Conservation (phyloP, 257 asterid species). For the Forsythia suspensa region DNA sequence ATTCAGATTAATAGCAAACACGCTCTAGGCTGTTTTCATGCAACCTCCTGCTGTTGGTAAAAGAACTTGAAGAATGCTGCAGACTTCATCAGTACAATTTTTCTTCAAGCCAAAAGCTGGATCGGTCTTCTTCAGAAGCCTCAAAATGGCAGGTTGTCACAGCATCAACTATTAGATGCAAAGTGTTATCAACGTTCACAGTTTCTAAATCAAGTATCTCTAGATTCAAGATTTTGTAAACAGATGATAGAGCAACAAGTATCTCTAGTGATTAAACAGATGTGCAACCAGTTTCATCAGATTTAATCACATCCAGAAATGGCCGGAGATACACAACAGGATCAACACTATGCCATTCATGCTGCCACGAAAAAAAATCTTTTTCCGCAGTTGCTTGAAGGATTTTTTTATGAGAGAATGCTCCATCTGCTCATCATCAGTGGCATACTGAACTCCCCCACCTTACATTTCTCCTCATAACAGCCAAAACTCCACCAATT, state of each 20-base stretch:
- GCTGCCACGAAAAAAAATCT: slow-evolving; percentile 75
- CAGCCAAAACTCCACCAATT: slow-evolving; percentile 96
- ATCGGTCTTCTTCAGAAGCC: slow-evolving; percentile 99
- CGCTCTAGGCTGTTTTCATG: slow-evolving; percentile 86
- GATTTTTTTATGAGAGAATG: slow-evolving; percentile 79
- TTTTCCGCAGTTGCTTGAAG: slow-evolving; percentile 78
- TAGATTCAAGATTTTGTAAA: slow-evolving; percentile 77
- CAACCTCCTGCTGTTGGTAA: too few relatives aligned
- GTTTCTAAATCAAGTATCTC: slow-evolving; percentile 69
- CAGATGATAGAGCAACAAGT: slow-evolving; percentile 91
- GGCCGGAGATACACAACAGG: slow-evolving; percentile 85
- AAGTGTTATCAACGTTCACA: slow-evolving; percentile 72
- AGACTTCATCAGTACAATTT: slow-evolving; percentile 92
- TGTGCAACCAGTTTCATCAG: slow-evolving; percentile 99
- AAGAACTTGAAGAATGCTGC: slow-evolving; percentile 95
- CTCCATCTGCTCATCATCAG: slow-evolving; percentile 84
- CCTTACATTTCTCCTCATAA: slow-evolving; percentile 97
- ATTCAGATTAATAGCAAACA: slow-evolving; percentile 65
- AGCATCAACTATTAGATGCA: slow-evolving; percentile 85
- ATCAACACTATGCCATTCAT: slow-evolving; percentile 71
- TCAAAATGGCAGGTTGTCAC: slow-evolving; percentile 97
- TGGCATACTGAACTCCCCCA: slow-evolving; percentile 90
- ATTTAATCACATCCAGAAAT: slow-evolving; percentile 81
- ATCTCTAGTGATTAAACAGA: slow-evolving; percentile 95
- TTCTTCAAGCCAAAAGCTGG: too few relatives aligned